Evolutionary conservation across 345 rosid species (phyloP).

Genomic region (Dimocarpus longan): DNA sequence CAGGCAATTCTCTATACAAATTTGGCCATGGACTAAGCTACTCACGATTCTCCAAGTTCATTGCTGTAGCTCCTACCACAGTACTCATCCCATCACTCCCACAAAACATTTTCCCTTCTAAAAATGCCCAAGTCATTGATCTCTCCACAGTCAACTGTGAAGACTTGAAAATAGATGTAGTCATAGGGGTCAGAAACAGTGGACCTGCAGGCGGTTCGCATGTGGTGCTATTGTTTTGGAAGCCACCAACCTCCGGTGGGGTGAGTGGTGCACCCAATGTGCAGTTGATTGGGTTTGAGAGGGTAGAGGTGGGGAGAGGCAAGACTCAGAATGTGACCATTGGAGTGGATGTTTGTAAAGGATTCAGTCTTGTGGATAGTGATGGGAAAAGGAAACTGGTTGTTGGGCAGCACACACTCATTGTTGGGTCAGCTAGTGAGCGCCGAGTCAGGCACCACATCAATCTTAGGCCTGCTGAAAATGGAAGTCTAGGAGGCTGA

Average conservation of each 20-base stretch:
- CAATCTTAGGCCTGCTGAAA: constrained; percentile 33
- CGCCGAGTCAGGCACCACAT: constrained; percentile 41
- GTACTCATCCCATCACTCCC: constrained; percentile 13
- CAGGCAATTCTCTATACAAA: constrained; percentile 33
- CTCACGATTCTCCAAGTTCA: constrained; percentile 41
- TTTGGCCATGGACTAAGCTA: constrained; percentile 65
- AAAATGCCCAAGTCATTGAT: constrained; percentile 35
- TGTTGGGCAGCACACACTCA: constrained; percentile 41
- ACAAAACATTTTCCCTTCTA: neutral
- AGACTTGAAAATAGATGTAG: constrained; percentile 23
- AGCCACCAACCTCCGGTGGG: constrained; percentile 32
- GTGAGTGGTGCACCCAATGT: constrained; percentile 38
- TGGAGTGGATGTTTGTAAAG: constrained; percentile 50
- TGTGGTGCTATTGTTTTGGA: constrained; percentile 63
- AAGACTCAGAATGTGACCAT: constrained; percentile 41
- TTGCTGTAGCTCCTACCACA: constrained; percentile 40
- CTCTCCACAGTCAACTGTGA: constrained; percentile 40
- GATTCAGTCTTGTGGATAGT: constrained; percentile 46
- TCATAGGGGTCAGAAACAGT: constrained; percentile 48
- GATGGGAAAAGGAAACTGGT: constrained; percentile 52
- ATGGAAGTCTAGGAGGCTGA: constrained; percentile 4
- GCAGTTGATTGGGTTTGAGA: constrained; percentile 62
- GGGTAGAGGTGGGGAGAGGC: constrained; percentile 44
- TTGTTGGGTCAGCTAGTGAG: constrained; percentile 49
- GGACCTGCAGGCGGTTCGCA: constrained; percentile 49